Base-by-base conservation (phyloP, 2,329 filamentous ascomycete genomes). In the Elsinoe fawcettii region DNA sequence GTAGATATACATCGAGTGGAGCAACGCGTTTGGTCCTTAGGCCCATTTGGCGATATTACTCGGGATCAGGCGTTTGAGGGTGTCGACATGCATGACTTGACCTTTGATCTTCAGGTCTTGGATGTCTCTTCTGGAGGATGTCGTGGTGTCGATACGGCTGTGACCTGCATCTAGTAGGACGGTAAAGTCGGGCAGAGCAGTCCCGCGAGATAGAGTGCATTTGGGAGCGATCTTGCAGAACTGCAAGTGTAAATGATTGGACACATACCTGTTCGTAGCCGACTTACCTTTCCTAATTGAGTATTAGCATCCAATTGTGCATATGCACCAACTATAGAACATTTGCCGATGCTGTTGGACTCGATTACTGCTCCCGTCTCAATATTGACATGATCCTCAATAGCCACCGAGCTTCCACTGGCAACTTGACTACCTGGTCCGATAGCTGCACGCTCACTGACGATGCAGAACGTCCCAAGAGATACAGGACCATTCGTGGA, bases 361-460 rank as follows among this genome's bases (percentile, higher is more conserved):
- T 67, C 71, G 25, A 78, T 71, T 2, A 73, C 58, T 5, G 73
- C 73, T 32, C 70, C 70, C 14, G 71, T 70, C 63, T 77, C 75
- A 23, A 78, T 69, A 1, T 68, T 70, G 3, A 76, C 74, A 58
- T 71, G 69, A n/a, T 66, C 65, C 4, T 71, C 74, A 37, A 78
- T 37, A 4, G 11, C 14, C 34, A 37, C 59, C 9, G 70, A 63
- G 2, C 72, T 69, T 9, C 69, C 70, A 2, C 56, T 60, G 67
- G 67, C 58, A 66, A 62, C 12, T 56, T 16, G 5, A 7, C 18
- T 16, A 16, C 6, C 20, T 8, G 27, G 58, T 62, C 67, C 59
- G 59, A 78, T 66, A 20, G 69, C 65, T 14, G 74, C 73, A 34
- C 76, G 76, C 66, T 97, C 93, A 63, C 87, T 83, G 43, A 97